phyloP scores from a whole-genome alignment of 345 rosid genomes.

The Aurinia saxatilis region DNA sequence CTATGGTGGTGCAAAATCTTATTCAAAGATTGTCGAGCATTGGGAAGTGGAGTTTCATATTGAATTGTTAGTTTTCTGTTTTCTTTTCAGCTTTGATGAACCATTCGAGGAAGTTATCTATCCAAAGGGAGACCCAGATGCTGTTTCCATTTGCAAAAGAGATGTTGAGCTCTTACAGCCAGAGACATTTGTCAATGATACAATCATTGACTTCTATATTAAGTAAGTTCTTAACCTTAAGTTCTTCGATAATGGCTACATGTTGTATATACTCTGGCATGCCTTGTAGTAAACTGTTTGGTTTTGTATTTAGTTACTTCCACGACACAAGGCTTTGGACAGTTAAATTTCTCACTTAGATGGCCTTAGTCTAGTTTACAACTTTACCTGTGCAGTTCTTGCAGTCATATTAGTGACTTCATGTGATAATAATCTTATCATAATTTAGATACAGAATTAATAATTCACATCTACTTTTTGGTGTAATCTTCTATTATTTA shows the following conservation, averaged over 20 bases:
- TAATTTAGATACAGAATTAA: neutral
- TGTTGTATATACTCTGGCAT: slow-evolving; percentile 2
- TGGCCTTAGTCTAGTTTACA: neutral
- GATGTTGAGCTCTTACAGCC: slow-evolving; percentile 94
- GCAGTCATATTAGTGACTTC: slow-evolving; percentile 13
- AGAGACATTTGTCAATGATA: slow-evolving; percentile 90
- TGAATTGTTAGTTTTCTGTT: slow-evolving; percentile 15
- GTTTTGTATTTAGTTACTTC: neutral
- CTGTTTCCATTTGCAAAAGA: slow-evolving; percentile 85
- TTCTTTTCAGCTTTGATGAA: slow-evolving; percentile 64
- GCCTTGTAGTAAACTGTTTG: slow-evolving; percentile 1
- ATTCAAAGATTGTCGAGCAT: neutral
- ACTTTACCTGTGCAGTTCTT: slow-evolving; percentile 1
- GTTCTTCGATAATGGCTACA: slow-evolving; percentile 4
- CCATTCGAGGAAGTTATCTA: slow-evolving; percentile 84
- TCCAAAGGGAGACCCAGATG: slow-evolving; percentile 91
- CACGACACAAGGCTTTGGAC: neutral
- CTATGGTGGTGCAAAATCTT: slow-evolving; percentile 4
- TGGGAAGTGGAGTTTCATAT: slow-evolving; percentile 5
- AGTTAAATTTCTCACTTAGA: neutral
- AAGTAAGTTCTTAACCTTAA: slow-evolving; percentile 48
- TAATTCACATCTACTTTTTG: neutral
- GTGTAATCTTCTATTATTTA: slow-evolving; percentile 5
- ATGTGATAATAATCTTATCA: neutral
- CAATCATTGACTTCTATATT: slow-evolving; percentile 95